phyloP scores from a whole-genome alignment of 768 basidiomycete species.

The Suillus variegatus region DNA sequence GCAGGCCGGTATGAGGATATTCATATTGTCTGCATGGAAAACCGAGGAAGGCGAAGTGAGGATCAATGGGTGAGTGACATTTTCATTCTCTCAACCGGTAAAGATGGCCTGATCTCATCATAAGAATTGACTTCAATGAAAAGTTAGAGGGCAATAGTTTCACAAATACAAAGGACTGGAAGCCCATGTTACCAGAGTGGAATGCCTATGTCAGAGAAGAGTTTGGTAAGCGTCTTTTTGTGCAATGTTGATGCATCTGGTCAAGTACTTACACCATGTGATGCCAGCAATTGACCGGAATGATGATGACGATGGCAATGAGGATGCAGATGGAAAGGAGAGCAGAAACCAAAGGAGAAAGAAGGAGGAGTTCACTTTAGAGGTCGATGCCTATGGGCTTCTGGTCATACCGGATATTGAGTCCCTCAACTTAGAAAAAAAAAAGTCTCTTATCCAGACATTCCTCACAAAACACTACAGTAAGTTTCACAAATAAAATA shows the following conservation, averaged over 20 bases:
- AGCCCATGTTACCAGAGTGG: neutral
- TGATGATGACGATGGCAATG: neutral
- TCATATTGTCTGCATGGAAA: neutral
- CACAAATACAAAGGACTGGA: too few species aligned
- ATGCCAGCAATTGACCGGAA: neutral
- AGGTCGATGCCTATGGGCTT: neutral
- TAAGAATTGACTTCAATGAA: neutral
- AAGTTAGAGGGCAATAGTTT: neutral
- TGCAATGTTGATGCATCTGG: neutral
- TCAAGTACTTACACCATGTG: neutral
- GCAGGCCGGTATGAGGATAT: conserved; percentile 5
- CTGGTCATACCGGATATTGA: neutral
- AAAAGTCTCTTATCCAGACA: neutral
- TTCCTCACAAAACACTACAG: conserved; percentile 1
- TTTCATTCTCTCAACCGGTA: neutral
- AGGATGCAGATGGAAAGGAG: neutral
- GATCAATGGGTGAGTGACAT: neutral
- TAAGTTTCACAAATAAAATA: neutral
- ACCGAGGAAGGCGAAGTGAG: neutral
- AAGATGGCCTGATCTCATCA: neutral
- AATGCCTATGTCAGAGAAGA: neutral
- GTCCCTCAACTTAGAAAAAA: too few species aligned
- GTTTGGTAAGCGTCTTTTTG: neutral
- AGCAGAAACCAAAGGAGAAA: neutral
- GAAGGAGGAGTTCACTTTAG: neutral